Evolutionary conservation across 176 grass and related monocot genomes (phyloP).

Genomic region (Zoysia pacifica): DNA sequence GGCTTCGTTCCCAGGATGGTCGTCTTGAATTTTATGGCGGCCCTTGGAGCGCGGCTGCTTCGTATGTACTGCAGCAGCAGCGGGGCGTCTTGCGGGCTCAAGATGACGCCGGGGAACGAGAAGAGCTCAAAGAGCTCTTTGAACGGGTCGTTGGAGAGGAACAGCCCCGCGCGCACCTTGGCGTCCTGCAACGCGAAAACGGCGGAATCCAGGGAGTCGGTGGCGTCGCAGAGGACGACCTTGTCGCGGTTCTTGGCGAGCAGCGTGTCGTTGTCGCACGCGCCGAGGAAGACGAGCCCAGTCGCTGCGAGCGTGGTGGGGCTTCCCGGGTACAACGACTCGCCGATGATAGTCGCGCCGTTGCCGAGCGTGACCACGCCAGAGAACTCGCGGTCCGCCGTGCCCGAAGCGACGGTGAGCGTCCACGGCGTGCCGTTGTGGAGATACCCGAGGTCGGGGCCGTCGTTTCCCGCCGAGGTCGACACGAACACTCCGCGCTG

Average conservation of each 20-base stretch:
- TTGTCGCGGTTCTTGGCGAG: slow-evolving; percentile 42
- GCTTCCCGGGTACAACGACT: slow-evolving; percentile 53
- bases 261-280: slow-evolving; percentile 50
- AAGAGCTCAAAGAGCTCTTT: slow-evolving; percentile 33
- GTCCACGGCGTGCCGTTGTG: slow-evolving; percentile 79
- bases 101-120: slow-evolving; percentile 58
- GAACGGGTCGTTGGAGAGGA: slow-evolving; percentile 55
- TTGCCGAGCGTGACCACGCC: slow-evolving; percentile 53
- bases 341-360: slow-evolving; percentile 46
- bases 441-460: slow-evolving; percentile 54
- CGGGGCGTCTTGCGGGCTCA: slow-evolving; percentile 47
- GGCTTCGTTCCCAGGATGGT: slow-evolving; percentile 52
- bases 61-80: slow-evolving; percentile 54
- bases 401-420: slow-evolving; percentile 59
- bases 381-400: slow-evolving; percentile 49
- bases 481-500: slow-evolving; percentile 69
- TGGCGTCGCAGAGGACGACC: slow-evolving; percentile 57
- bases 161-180: slow-evolving; percentile 46
- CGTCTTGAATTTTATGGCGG: slow-evolving; percentile 48
- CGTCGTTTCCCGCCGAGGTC: slow-evolving; percentile 68
- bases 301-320: slow-evolving; percentile 17
- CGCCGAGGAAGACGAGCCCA: slow-evolving; percentile 48
- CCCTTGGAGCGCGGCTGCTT: slow-evolving; percentile 40
- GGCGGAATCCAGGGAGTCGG: slow-evolving; percentile 27
- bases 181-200: background rate